These are phyloP conservation scores for Prorocentrum cordatum DNA, from an alignment of 169 alveolate species.

Conservation along the genomic window DNA sequence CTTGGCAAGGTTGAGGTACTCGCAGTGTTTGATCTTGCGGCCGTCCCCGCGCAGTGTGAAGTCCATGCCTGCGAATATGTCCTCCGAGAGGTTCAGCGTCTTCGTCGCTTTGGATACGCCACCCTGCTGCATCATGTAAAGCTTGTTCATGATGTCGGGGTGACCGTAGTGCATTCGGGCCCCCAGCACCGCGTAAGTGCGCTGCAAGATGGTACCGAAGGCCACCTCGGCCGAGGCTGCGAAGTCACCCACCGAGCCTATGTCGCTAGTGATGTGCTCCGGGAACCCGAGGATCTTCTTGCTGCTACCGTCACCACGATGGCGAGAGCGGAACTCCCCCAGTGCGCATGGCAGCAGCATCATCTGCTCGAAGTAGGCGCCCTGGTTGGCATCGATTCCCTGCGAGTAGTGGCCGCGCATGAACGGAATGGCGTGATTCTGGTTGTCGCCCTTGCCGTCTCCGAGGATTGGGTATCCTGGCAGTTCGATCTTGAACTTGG, in stretches of 20 bases:
- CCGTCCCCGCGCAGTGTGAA: neutral
- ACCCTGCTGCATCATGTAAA: conserved; percentile 43
- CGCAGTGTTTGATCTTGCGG: conserved; percentile 26
- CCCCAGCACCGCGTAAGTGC: conserved; percentile 8
- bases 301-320: no score
- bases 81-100: conserved; percentile 40
- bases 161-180: conserved; percentile 53
- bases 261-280: conserved; percentile 54
- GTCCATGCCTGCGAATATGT: conserved; percentile 49
- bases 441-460: conserved; percentile 63
- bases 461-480: conserved; percentile 47
- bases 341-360: conserved; percentile 36
- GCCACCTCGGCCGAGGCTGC: conserved; percentile 50
- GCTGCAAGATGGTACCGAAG: conserved; percentile 42
- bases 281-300: conserved; percentile 45
- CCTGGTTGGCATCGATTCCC: conserved; percentile 52
- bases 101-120: conserved; percentile 43
- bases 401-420: no score
- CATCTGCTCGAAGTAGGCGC: conserved; percentile 52
- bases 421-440: neutral
- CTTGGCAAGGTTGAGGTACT: conserved; percentile 33
- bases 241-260: conserved; percentile 48
- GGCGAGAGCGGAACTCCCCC: conserved; percentile 29
- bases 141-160: conserved; percentile 50
- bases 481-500: conserved; percentile 4